phyloP scores from a whole-genome alignment of 139 green algal species.

The Spirogloea muscicola region DNA sequence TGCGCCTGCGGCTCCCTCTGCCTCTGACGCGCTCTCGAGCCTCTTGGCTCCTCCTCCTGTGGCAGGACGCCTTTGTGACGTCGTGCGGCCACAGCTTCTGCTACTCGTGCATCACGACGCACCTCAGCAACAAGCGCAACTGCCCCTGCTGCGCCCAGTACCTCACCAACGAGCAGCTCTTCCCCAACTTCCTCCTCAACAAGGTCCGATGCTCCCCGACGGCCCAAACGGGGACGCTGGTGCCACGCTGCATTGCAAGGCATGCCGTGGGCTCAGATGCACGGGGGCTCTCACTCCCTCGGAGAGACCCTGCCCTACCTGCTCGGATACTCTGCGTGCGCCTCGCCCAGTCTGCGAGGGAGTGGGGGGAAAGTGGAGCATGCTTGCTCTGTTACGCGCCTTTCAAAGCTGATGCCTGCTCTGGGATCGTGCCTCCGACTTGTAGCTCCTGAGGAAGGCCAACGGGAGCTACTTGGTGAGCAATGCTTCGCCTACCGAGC shows the following conservation, averaged over 20 bases:
- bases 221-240: no score
- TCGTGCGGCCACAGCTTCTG: constrained; percentile 54
- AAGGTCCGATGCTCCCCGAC: constrained; percentile 15
- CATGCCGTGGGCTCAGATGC: no score
- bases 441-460: constrained; percentile 42
- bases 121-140: constrained; percentile 41
- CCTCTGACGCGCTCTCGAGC: no score
- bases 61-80: constrained; percentile 44
- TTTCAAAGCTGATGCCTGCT: no score
- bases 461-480: constrained; percentile 11
- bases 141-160: constrained; percentile 43
- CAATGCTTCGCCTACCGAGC: constrained; percentile 41
- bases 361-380: no score
- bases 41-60: constrained; percentile 14
- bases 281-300: neutral
- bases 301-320: neutral
- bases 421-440: no score
- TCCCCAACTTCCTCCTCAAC: constrained; percentile 46
- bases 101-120: constrained; percentile 48
- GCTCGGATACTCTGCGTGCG: no score
- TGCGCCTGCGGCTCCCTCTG: no score
- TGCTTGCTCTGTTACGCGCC: no score
- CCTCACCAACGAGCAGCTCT: constrained; percentile 39
- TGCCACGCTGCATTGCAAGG: no score
- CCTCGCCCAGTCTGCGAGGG: no score